A percentile compares a stretch with the other conserved stretches of the same genome.
Conservation (phyloP, 352 stramenopile species). For the Peronospora belbahrii region DNA sequence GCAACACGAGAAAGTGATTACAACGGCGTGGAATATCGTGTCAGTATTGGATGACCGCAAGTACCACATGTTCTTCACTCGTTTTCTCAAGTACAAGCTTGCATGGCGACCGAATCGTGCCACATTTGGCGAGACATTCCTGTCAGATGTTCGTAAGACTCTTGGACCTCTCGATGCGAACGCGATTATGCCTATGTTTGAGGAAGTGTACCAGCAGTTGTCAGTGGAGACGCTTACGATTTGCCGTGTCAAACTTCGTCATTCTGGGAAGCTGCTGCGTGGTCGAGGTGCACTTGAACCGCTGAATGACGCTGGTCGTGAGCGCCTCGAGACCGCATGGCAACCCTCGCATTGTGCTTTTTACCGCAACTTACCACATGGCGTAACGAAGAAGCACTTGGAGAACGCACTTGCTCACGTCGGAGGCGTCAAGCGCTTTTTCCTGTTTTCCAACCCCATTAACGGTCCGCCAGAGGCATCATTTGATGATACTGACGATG, state of each 20-base stretch:
- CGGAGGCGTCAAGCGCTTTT: constrained; percentile 55
- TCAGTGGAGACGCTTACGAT: constrained; percentile 84
- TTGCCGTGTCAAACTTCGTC: constrained; percentile 68
- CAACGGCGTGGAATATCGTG: constrained; percentile 79
- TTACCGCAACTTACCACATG: constrained; percentile 68
- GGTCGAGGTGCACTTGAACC: constrained; percentile 37
- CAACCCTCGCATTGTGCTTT: constrained; percentile 54
- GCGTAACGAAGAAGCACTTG: constrained; percentile 60
- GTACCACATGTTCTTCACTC: constrained; percentile 85
- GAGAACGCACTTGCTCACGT: constrained; percentile 56
- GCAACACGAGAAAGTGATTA: constrained; percentile 72
- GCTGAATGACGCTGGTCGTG: constrained; percentile 35
- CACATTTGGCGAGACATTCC: constrained; percentile 74
- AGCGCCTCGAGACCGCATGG: constrained; percentile 39
- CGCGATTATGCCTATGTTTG: constrained; percentile 73
- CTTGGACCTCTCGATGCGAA: constrained; percentile 46
- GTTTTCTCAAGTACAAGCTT: constrained; percentile 84
- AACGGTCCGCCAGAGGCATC: constrained; percentile 45
- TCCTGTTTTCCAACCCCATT: constrained; percentile 61
- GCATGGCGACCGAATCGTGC: constrained; percentile 70
- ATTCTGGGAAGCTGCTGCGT: constrained; percentile 57
- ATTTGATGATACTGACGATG: constrained; percentile 16
- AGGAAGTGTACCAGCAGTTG: constrained; percentile 65
- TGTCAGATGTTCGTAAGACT: constrained; percentile 63
- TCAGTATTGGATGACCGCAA: constrained; percentile 74